A percentile compares a stretch with the other conserved stretches of the same genome.
These are phyloP conservation scores for Trametes versicolor DNA, from an alignment of 1,284 basidiomycete genomes.

Conservation along the genomic window DNA sequence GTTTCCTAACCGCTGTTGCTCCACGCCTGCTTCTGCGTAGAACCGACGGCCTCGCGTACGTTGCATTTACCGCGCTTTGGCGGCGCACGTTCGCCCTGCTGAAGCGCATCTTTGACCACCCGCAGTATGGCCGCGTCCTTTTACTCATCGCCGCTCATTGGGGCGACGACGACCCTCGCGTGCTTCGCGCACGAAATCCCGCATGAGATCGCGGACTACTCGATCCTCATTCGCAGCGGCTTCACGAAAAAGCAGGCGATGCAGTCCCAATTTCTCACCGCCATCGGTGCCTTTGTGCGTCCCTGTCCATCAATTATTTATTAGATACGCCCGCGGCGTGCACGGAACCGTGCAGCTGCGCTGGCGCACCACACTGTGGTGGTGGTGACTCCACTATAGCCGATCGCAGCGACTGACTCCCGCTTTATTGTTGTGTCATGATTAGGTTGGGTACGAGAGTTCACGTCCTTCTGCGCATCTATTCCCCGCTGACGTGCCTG, in stretches of 20 bases:
- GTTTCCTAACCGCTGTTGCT: conserved; percentile 25
- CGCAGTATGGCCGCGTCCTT: conserved; percentile 89
- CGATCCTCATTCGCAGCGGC: conserved; percentile 87
- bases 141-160: conserved; percentile 89
- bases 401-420: conserved; percentile 12
- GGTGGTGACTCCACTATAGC: not conserved
- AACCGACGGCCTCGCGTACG: conserved; percentile 87
- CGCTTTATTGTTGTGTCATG: conserved; percentile 17
- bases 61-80: conserved; percentile 34
- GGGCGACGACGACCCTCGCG: conserved; percentile 89
- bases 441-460: conserved; percentile 40
- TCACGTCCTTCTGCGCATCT: not conserved
- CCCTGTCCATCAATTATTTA: conserved; percentile 8
- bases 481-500: conserved; percentile 15
- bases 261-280: conserved; percentile 91
- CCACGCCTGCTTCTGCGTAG: conserved; percentile 48
- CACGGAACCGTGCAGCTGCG: conserved; percentile 10
- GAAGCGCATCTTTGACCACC: conserved; percentile 15
- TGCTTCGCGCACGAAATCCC: conserved; percentile 94
- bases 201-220: conserved; percentile 93
- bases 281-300: conserved; percentile 88
- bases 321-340: conserved; percentile 11
- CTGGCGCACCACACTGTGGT: not conserved
- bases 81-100: conserved; percentile 35
- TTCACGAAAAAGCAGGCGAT: conserved; percentile 91